These are phyloP conservation scores for Penicillium sp. DNA, from an alignment of 2,329 filamentous ascomycete species.

Conservation along the genomic window DNA sequence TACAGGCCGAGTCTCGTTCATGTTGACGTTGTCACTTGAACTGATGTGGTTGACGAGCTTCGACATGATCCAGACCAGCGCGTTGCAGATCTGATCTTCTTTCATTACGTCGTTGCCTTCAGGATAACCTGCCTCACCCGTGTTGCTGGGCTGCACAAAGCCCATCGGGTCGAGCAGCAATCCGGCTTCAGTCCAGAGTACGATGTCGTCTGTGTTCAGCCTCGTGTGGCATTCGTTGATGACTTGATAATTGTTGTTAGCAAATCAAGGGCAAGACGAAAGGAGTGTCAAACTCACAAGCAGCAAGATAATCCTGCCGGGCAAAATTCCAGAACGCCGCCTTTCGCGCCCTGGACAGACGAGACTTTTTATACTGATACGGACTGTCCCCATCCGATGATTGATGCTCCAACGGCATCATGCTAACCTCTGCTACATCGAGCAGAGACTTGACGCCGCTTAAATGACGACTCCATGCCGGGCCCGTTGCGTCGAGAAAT, in stretches of 20 bases:
- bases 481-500: slow-evolving; percentile 65
- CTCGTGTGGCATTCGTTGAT: slow-evolving; percentile 63
- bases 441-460: slow-evolving; percentile 67
- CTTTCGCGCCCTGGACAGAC: slow-evolving; percentile 58
- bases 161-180: slow-evolving; percentile 59
- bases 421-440: slow-evolving; percentile 48
- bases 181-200: slow-evolving; percentile 66
- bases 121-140: slow-evolving; percentile 32
- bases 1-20: slow-evolving; percentile 27
- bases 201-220: slow-evolving; percentile 63
- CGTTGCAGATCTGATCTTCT: slow-evolving; percentile 66
- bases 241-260: slow-evolving; percentile 29
- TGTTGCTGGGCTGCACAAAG: slow-evolving; percentile 50
- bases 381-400: slow-evolving; percentile 46
- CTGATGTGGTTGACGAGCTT: slow-evolving; percentile 68
- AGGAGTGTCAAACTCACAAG: slow-evolving; percentile 48
- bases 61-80: slow-evolving; percentile 65
- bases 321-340: slow-evolving; percentile 70
- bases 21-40: slow-evolving; percentile 54
- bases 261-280: neutral
- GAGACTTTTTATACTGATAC: slow-evolving; percentile 34
- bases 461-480: slow-evolving; percentile 65
- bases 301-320: slow-evolving; percentile 65
- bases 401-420: slow-evolving; percentile 42
- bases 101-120: slow-evolving; percentile 53